Evolutionary conservation across 192 early-diverging fungal genomes (phyloP).

Genomic region (Pilaira anomala): DNA sequence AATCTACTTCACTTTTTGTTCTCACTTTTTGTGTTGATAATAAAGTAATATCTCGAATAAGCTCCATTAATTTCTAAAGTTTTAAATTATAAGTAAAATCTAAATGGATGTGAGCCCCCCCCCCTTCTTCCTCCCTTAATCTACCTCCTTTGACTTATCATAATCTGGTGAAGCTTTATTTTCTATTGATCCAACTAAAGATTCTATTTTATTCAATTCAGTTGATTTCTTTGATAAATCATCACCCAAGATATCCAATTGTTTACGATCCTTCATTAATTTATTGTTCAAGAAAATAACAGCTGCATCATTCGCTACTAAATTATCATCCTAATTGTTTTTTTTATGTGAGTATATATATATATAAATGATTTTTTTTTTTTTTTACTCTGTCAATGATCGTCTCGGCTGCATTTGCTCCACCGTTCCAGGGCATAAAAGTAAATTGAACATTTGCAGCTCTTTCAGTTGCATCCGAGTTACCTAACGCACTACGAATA

Average conservation of each 20-base stretch:
- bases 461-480: conserved; percentile 17
- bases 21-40: conserved; percentile 42
- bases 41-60: conserved; percentile 48
- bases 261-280: conserved; percentile 53
- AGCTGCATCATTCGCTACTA: conserved; percentile 58
- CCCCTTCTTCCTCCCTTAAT: neutral
- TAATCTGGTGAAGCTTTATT: conserved; percentile 35
- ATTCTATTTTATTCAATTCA: conserved; percentile 48
- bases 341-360: too few relatives aligned
- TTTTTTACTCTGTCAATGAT: conserved; percentile 30
- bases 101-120: neutral
- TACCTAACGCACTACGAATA: conserved; percentile 36
- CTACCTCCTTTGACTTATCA: conserved; percentile 59
- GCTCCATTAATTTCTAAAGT: conserved; percentile 51
- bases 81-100: neutral
- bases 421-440: conserved; percentile 38
- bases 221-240: conserved; percentile 49
- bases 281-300: conserved; percentile 65
- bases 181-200: conserved; percentile 51
- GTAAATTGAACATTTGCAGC: conserved; percentile 20
- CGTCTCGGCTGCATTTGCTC: conserved; percentile 14
- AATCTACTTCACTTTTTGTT: conserved; percentile 58
- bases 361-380: neutral
- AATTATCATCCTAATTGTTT: conserved; percentile 42
- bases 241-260: conserved; percentile 42